These are phyloP conservation scores for Aspergillus nanangensis DNA, from an alignment of 495 filamentous ascomycete species.

Conservation along the genomic window DNA sequence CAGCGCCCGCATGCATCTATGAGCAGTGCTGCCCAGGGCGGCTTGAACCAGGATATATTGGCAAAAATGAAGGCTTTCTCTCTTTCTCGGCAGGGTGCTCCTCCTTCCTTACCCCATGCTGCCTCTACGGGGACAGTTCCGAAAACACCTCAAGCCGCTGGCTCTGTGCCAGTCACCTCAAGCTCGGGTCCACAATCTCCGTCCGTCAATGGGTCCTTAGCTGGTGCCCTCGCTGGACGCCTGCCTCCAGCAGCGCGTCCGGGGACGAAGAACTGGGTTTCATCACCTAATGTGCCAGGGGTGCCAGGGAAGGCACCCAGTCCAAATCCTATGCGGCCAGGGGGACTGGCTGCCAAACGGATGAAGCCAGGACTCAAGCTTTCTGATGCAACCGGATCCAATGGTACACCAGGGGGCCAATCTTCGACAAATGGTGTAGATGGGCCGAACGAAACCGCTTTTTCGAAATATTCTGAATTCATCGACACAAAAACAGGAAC, in stretches of 20 bases:
- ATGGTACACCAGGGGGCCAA: slow-evolving; percentile 15
- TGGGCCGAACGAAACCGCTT: slow-evolving; percentile 52
- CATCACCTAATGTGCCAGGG: slow-evolving; percentile 47
- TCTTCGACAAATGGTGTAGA: slow-evolving; percentile 14
- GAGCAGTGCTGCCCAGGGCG: slow-evolving; percentile 49
- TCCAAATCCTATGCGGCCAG: slow-evolving; percentile 34
- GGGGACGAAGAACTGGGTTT: slow-evolving; percentile 43
- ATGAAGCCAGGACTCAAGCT: slow-evolving; percentile 48
- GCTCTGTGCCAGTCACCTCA: slow-evolving; percentile 6
- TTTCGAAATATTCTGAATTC: slow-evolving; percentile 88
- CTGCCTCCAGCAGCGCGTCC: slow-evolving; percentile 38
- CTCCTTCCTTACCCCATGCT: slow-evolving; percentile 30
- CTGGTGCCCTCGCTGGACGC: slow-evolving; percentile 33
- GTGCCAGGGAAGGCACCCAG: slow-evolving; percentile 24
- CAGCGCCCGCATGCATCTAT: slow-evolving; percentile 47
- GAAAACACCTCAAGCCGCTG: slow-evolving; percentile 14
- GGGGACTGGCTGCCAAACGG: slow-evolving; percentile 51
- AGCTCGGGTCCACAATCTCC: slow-evolving; percentile 11
- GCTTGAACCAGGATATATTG: slow-evolving; percentile 73
- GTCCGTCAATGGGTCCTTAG: slow-evolving; percentile 23
- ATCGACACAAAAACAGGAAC: slow-evolving; percentile 90
- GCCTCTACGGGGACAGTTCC: slow-evolving; percentile 34
- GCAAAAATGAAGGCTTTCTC: slow-evolving; percentile 78
- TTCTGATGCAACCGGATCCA: slow-evolving; percentile 43
- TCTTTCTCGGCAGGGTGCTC: slow-evolving; percentile 55